Evolutionary conservation across 2,329 filamentous ascomycete species (phyloP), one percentile per base, ranked within the genome.

Genomic region (Colletotrichum sansevieriae): DNA sequence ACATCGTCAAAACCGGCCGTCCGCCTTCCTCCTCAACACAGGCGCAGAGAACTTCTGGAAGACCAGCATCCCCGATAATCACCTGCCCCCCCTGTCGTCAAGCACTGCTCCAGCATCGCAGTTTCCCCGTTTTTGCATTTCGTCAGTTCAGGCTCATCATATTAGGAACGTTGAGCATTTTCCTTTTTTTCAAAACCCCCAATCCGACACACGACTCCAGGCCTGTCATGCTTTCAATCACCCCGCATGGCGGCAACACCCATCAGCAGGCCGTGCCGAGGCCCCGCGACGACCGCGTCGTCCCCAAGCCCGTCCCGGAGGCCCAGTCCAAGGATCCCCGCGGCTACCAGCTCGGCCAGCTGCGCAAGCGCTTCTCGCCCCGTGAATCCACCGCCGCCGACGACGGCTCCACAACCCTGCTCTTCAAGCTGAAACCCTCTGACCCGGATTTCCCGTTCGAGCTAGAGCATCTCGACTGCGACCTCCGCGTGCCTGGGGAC

Each of bases 381-480:
- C 80, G 78, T 56, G 82, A 86, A 69, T 78, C 80, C 11, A 79
- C 75, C 13, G 74, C 82, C 3, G 75, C 82, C 3, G 75, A 78
- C 7, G 78, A 85, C 68, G 84, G 86, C 56, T 83, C 83, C 3
- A 88, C 87, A 0, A 84, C 86, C 15, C 78, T 95, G 44, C 79
- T 83, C 10, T 92, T 95, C 78, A 87, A 83, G 59, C 80, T 96
- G 70, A 81, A 80, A 12, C 93, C 93, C 5, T 94, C 92, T 6
- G 93, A 96, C 76, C 93, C 93, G 0, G 93, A 96, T 75, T 95
- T 96, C 74, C 91, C 93, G 1, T 95, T 93, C 77, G 91, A 94
- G 70, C 82, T 95, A 75, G 85, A 89, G 29, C 82, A 86, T 44
- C 82, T 96, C 37, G 84, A 92, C 46, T 95, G 92, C 76, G 83